Evolutionary conservation across 2,329 filamentous ascomycete genomes (phyloP), one percentile per base, ranked within the genome.

Genomic region (Ascocoryne sarcoides): DNA sequence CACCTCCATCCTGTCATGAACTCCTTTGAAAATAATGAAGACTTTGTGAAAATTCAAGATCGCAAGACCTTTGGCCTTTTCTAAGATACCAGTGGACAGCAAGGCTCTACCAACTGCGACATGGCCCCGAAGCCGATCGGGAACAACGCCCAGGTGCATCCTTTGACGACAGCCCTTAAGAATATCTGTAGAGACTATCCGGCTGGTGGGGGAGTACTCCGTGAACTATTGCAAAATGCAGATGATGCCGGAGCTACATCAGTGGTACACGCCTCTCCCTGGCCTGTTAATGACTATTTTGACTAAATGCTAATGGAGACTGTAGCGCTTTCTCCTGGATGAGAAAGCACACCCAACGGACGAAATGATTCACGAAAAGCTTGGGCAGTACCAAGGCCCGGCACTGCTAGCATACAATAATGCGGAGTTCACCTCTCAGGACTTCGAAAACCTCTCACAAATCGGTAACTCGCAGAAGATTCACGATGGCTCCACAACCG

Each of bases 161-260:
- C 41, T 2, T 40, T 60, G 28, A 56, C 53, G 1, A 55, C 44
- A 3, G 50, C 57, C 1, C 48, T 61, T 4, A 53, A 53, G 15
- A 59, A 58, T 9, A 57, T 59, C 8, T 54, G 57, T 42, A 51
- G 52, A 18, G 58, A 60, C 29, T 61, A 61, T 93, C 89, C 9
- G 86, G 90, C 56, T 87, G 95, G 68, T 92, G 89, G 80, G 14
- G 84, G 75, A 4, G 82, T 75, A 5, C 68, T 96, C 14, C 78
- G 92, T 67, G 92, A 98, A 61, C 79, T 96, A 45, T 87, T 98
- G 33, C 92, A 96, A 59, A 98, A 98, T 61, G 92, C 92, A 15
- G 89, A 92, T 54, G 92, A 98, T 67, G 92, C 92, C 20, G 83
- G 87, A 56, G 90, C 90, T 37, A 85, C 79, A 14, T 86, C 79